Evolutionary conservation across 139 green algal genomes (phyloP).

Genomic region (Chlorella vulgaris): DNA sequence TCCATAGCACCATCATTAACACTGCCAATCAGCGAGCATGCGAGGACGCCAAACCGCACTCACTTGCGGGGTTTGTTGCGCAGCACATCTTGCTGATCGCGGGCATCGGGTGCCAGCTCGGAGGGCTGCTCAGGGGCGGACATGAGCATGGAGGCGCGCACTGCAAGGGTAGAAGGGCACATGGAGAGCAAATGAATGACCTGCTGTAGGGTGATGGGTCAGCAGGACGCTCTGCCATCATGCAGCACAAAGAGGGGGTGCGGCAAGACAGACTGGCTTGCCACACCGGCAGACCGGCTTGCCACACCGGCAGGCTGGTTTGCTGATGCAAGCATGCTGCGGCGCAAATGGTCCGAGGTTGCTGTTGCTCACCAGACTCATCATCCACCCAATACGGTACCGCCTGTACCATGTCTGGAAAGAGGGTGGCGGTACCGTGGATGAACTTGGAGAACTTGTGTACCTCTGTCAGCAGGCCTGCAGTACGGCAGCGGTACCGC

Average conservation of each 20-base stretch:
- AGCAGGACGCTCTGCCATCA: no score
- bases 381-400: constrained; percentile 97
- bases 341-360: no score
- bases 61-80: constrained; percentile 34
- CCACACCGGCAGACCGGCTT: no score
- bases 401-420: constrained; percentile 86
- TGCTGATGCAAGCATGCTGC: no score
- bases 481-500: neutral
- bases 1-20: neutral
- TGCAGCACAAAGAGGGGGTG: no score
- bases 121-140: constrained; percentile 48
- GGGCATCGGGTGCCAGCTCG: constrained; percentile 30
- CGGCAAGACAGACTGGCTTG: no score
- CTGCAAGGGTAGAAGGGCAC: neutral
- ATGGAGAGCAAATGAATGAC: no score
- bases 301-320: no score
- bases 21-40: neutral
- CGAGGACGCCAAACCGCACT: neutral
- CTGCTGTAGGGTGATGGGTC: no score
- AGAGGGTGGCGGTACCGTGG: constrained; percentile 82
- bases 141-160: constrained; percentile 64
- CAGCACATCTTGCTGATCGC: constrained; percentile 2
- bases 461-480: constrained; percentile 60
- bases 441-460: constrained; percentile 97
- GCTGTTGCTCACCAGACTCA: constrained; percentile 68